phyloP scores from a whole-genome alignment of 148 eudicot genomes.

The Cornus suecica region DNA sequence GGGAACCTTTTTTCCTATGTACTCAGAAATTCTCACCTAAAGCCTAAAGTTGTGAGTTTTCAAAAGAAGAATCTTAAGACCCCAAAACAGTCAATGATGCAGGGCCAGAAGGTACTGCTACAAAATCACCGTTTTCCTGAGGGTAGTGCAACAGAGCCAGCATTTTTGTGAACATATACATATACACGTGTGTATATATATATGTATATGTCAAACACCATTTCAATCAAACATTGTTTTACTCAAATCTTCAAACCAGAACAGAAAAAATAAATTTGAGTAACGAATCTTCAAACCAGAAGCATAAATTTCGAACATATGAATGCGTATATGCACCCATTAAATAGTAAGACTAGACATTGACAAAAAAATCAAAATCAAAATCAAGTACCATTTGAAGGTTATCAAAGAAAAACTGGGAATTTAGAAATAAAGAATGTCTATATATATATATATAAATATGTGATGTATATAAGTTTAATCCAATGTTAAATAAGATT shows the following conservation, averaged over 20 bases:
- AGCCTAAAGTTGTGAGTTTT: constrained; percentile 52
- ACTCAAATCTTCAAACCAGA: constrained; percentile 12
- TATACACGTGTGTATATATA: background rate
- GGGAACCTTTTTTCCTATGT: constrained; percentile 41
- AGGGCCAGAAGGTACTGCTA: constrained; percentile 10
- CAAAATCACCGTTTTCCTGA: background rate
- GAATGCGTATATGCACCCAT: constrained; percentile 5
- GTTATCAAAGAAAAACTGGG: background rate
- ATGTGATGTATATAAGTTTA: background rate
- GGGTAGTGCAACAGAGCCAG: constrained; percentile 4
- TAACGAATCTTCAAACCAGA: too few relatives aligned
- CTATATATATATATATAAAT: background rate
- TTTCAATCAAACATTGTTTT: constrained; percentile 1
- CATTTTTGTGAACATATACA: background rate
- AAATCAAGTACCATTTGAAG: background rate
- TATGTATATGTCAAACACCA: background rate
- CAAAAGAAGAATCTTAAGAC: constrained; percentile 45
- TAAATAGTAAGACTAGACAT: background rate
- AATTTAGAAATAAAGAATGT: background rate
- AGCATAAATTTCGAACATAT: constrained; percentile 8
- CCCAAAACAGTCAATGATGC: constrained; percentile 19
- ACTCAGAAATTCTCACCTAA: constrained; percentile 43
- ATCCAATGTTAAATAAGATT: background rate
- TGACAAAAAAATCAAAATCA: background rate
- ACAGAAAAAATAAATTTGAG: too few relatives aligned